phyloP scores from a whole-genome alignment of 1,284 basidiomycete genomes.

The Rhodofomes roseus region DNA sequence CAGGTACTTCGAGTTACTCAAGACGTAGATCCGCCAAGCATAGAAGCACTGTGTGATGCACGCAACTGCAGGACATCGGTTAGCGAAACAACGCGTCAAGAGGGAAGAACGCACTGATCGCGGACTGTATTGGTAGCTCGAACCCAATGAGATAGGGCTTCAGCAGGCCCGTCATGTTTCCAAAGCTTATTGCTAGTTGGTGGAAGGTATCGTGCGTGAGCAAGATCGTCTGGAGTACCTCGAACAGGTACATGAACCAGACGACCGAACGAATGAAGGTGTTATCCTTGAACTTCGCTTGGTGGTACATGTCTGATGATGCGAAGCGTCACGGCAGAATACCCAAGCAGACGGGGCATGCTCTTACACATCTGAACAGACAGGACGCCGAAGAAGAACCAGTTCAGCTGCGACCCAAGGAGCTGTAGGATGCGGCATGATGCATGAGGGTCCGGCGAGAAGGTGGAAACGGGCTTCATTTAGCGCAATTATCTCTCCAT shows the following conservation, averaged over 20 bases:
- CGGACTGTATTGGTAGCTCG: slow-evolving; percentile 3
- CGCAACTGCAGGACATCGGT: slow-evolving; percentile 1
- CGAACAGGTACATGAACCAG: slow-evolving; percentile 3
- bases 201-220: slow-evolving; percentile 10
- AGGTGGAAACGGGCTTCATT: not conserved
- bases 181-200: slow-evolving; percentile 8
- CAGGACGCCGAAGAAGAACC: slow-evolving; percentile 22
- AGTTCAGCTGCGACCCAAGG: slow-evolving; percentile 21
- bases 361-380: slow-evolving; percentile 19
- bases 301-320: slow-evolving; percentile 24
- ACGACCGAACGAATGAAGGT: slow-evolving; percentile 19
- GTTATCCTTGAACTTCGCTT: slow-evolving; percentile 24
- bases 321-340: not conserved
- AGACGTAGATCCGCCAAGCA: slow-evolving; percentile 12
- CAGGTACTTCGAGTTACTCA: slow-evolving; percentile 4
- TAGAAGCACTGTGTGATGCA: slow-evolving; percentile 11
- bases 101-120: slow-evolving; percentile 5
- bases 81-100: not conserved
- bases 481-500: not conserved
- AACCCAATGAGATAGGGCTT: slow-evolving; percentile 10
- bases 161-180: slow-evolving; percentile 6
- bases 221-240: slow-evolving; percentile 6
- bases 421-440: not conserved
- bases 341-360: not conserved
- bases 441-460: too few species aligned